Percentiles rank a stretch among this genome's conserved stretches.
Conservation (phyloP, 2,329 filamentous ascomycete genomes). For the Fusarium camptoceras region DNA sequence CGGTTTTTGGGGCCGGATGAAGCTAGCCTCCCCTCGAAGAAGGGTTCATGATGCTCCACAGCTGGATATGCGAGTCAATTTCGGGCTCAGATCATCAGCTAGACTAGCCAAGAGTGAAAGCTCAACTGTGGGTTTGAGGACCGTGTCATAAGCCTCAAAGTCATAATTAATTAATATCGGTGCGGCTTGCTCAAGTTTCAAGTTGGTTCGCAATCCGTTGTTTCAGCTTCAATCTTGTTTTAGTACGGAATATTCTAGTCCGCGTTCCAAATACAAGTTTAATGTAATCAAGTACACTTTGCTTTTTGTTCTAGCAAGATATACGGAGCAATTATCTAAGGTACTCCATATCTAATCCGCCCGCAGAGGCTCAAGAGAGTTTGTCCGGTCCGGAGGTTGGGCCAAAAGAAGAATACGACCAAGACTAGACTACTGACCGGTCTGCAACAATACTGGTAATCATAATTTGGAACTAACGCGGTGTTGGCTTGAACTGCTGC, state of each 20-base stretch:
- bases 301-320: neutral
- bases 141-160: slow-evolving; percentile 11
- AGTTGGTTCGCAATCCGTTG: slow-evolving; percentile 16
- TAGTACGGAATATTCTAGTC: slow-evolving; percentile 3
- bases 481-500: slow-evolving; percentile 3
- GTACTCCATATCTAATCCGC: neutral
- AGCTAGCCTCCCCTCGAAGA: slow-evolving; percentile 33
- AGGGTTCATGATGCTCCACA: slow-evolving; percentile 27
- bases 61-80: slow-evolving; percentile 17
- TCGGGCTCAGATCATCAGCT: slow-evolving; percentile 31
- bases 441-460: neutral
- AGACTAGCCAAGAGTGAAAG: slow-evolving; percentile 18
- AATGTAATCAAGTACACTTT: neutral
- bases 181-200: neutral
- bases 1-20: slow-evolving; percentile 34
- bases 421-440: slow-evolving; percentile 1
- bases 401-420: neutral
- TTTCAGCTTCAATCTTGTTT: slow-evolving; percentile 26
- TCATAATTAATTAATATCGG: slow-evolving; percentile 2
- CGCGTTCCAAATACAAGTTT: neutral
- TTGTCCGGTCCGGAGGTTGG: neutral
- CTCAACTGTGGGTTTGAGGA: slow-evolving; percentile 8
- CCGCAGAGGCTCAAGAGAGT: neutral
- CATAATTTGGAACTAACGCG: neutral
- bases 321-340: neutral